Percentiles rank a stretch among this genome's conserved stretches.
These are phyloP conservation scores for Lippia alba DNA, from an alignment of 305 asterid genomes.

Conservation along the genomic window DNA sequence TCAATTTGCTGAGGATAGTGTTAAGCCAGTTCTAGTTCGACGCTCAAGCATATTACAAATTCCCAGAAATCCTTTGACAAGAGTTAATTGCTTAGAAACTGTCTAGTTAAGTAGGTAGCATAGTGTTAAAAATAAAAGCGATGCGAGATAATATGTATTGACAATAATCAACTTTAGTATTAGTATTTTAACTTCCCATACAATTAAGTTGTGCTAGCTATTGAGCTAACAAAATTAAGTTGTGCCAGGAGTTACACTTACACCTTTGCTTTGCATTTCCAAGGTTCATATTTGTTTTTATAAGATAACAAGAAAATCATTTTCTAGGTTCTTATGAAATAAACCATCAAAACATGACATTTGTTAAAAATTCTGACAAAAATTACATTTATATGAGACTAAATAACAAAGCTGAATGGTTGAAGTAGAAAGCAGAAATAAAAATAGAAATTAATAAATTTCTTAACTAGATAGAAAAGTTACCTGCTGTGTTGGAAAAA, in stretches of 20 bases:
- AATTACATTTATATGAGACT: neutral
- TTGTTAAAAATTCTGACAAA: neutral
- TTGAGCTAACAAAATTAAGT: neutral
- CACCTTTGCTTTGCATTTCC: neutral
- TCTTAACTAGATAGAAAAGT: slow-evolving; percentile 11
- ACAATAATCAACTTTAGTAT: too few species aligned
- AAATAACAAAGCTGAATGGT: neutral
- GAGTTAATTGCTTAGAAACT: too few species aligned
- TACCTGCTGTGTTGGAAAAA: slow-evolving; percentile 79
- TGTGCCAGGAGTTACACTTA: neutral
- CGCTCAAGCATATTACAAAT: neutral
- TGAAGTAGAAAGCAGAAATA: neutral
- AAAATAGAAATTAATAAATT: slow-evolving; percentile 8
- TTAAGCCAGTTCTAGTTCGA: neutral
- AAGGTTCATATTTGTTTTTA: neutral
- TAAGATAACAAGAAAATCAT: too few species aligned
- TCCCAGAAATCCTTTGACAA: neutral
- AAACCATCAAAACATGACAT: too few species aligned
- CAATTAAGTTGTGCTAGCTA: too few species aligned
- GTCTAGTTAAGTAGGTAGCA: too few species aligned
- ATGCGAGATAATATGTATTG: too few species aligned
- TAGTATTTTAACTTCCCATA: too few species aligned
- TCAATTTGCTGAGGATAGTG: neutral
- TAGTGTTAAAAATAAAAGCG: too few species aligned
- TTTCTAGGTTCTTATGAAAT: too few species aligned